Percentiles rank a stretch among this genome's conserved stretches.
Conservation (phyloP, 2,329 filamentous ascomycete species). For the Aureobasidium vineae region DNA sequence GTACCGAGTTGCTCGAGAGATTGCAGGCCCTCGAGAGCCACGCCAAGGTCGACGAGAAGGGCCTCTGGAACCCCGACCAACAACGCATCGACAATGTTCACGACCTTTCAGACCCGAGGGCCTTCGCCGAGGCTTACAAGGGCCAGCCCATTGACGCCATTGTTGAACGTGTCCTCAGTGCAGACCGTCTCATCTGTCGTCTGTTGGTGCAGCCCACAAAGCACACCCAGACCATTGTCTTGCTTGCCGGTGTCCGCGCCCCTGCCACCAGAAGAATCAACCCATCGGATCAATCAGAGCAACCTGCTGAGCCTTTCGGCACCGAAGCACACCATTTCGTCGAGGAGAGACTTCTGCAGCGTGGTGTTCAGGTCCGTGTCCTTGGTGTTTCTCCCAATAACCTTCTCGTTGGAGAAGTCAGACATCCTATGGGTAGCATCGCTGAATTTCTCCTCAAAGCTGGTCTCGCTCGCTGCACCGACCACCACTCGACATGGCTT, state of each 20-base stretch:
- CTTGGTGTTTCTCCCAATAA: constrained; percentile 86
- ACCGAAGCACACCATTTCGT: constrained; percentile 88
- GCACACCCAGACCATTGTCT: constrained; percentile 84
- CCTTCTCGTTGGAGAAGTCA: constrained; percentile 81
- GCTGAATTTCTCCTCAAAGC: constrained; percentile 86
- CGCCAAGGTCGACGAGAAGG: constrained; percentile 75
- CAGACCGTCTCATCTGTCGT: constrained; percentile 83
- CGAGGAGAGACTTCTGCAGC: constrained; percentile 80
- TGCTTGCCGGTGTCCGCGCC: constrained; percentile 83
- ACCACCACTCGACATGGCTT: constrained; percentile 91
- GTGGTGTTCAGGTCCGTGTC: constrained; percentile 76
- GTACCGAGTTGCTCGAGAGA: constrained; percentile 67
- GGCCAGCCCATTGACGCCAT: constrained; percentile 75
- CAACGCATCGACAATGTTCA: constrained; percentile 72
- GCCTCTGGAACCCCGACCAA: constrained; percentile 70
- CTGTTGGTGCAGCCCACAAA: constrained; percentile 76
- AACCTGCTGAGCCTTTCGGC: constrained; percentile 83
- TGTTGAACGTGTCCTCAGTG: constrained; percentile 86
- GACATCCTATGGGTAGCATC: constrained; percentile 86
- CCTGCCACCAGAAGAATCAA: constrained; percentile 86
- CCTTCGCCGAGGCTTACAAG: constrained; percentile 79
- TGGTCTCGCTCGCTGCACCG: constrained; percentile 86
- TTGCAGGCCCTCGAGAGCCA: constrained; percentile 73
- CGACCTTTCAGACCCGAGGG: constrained; percentile 72
- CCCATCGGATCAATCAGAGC: constrained; percentile 72